These are phyloP conservation scores for Nannochloropsis granulata DNA, from an alignment of 108 stramenopile species.

Conservation along the genomic window DNA sequence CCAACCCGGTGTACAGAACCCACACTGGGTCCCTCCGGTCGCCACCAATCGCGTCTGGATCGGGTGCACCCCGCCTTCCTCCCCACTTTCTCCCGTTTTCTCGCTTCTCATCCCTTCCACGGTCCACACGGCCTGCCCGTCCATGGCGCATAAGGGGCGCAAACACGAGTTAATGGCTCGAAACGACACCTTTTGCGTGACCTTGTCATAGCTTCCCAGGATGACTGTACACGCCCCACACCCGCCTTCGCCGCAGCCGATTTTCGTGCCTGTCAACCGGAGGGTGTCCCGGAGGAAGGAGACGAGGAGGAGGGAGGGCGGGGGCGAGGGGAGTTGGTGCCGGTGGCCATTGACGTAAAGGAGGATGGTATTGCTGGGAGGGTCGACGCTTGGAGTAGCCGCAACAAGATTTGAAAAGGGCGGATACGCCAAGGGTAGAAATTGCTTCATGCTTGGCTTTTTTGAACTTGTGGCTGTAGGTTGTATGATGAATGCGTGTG, in stretches of 20 bases:
- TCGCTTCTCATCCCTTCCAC: not conserved
- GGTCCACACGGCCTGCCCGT: not conserved
- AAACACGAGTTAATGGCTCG: not conserved
- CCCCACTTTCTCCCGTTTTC: not conserved
- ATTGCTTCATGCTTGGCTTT: too few relatives aligned
- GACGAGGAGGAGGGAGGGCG: not conserved
- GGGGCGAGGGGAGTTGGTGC: not conserved
- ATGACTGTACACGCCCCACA: slow-evolving; percentile 84
- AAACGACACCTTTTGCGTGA: not conserved
- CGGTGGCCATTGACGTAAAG: not conserved
- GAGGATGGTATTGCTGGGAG: not conserved
- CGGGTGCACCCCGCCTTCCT: slow-evolving; percentile 46
- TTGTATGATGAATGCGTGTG: too few relatives aligned
- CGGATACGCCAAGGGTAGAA: too few relatives aligned
- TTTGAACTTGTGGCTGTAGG: too few relatives aligned
- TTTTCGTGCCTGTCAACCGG: slow-evolving; percentile 57
- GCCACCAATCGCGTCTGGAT: slow-evolving; percentile 77
- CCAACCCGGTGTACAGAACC: slow-evolving; percentile 90
- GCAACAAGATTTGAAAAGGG: too few relatives aligned
- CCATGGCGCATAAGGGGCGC: not conserved
- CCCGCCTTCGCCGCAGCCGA: slow-evolving; percentile 71
- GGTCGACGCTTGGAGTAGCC: too few relatives aligned
- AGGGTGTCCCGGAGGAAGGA: not conserved
- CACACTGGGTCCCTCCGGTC: slow-evolving; percentile 84
- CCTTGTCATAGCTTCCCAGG: not conserved